Evolutionary conservation across 257 asterid species (phyloP).

Genomic region (Fraxinus cuspidata): DNA sequence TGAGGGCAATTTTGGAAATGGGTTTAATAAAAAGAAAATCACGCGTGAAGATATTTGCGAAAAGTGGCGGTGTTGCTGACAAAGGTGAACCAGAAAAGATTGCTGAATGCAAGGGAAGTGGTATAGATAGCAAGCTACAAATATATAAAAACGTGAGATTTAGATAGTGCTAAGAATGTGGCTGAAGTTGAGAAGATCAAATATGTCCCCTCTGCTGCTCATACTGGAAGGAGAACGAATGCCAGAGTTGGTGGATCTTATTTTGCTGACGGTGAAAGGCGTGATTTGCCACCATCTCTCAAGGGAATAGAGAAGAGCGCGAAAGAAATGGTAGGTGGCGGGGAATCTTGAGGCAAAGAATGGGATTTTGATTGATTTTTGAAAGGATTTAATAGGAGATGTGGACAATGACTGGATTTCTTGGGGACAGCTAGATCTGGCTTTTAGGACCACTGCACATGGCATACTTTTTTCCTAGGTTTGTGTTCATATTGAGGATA

Average conservation of each 20-base stretch:
- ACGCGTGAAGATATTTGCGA: not conserved
- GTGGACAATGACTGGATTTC: slow-evolving; percentile 21
- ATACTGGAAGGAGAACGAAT: not conserved
- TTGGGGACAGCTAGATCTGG: slow-evolving; percentile 27
- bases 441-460: not conserved
- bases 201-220: slow-evolving; percentile 5
- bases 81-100: not conserved
- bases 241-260: not conserved
- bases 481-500: too few relatives aligned
- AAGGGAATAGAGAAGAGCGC: slow-evolving; percentile 21
- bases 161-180: slow-evolving; percentile 3
- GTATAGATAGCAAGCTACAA: not conserved
- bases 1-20: not conserved
- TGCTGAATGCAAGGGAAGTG: slow-evolving; percentile 2
- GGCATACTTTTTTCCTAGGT: not conserved
- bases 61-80: slow-evolving; percentile 1
- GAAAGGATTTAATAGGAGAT: slow-evolving; percentile 24
- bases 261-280: slow-evolving; percentile 16
- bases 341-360: slow-evolving; percentile 1
- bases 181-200: slow-evolving; percentile 26
- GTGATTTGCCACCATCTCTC: slow-evolving; percentile 33
- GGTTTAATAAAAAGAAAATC: slow-evolving; percentile 6
- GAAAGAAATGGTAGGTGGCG: slow-evolving; percentile 1
- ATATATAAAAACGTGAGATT: too few relatives aligned
- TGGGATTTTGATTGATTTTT: slow-evolving; percentile 17